Conservation (phyloP, 2,329 filamentous ascomycete species). For the Nemania serpens region DNA sequence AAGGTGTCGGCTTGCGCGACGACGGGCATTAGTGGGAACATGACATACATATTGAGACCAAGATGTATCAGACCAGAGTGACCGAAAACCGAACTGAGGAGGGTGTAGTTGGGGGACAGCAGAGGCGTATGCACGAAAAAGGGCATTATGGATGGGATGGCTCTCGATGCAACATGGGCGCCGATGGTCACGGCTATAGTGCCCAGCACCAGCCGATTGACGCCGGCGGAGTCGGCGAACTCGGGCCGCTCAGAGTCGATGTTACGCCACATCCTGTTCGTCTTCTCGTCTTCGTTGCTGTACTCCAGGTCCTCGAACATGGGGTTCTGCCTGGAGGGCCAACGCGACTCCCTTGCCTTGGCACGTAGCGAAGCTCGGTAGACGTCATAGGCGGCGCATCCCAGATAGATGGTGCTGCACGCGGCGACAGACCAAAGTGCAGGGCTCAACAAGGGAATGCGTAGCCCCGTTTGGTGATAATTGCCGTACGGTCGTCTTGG, state of each 20-base stretch:
- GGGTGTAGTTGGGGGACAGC: constrained; percentile 31
- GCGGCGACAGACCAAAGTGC: constrained; percentile 33
- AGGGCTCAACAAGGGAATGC: constrained; percentile 33
- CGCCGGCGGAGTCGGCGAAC: constrained; percentile 11
- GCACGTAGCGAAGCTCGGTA: constrained; percentile 27
- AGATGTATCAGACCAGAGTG: constrained; percentile 32
- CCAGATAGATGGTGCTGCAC: constrained; percentile 33
- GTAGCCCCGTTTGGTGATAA: background rate
- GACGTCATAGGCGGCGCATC: constrained; percentile 37
- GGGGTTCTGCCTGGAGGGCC: background rate
- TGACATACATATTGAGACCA: constrained; percentile 31
- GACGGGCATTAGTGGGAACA: constrained; percentile 25
- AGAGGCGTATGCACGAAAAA: constrained; percentile 30
- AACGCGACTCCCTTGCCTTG: constrained; percentile 2
- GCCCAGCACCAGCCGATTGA: constrained; percentile 19
- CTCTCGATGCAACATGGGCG: constrained; percentile 13
- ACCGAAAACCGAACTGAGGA: constrained; percentile 37
- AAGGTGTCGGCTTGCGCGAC: constrained; percentile 27
- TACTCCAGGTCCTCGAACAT: constrained; percentile 17
- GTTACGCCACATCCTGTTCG: background rate
- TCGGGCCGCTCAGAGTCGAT: constrained; percentile 1
- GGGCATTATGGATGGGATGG: background rate
- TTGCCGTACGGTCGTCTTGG: background rate
- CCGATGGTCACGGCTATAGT: constrained; percentile 27
- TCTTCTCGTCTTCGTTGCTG: too few relatives aligned